These are phyloP conservation scores for Hortaea sp. DNA, from an alignment of 2,329 filamentous ascomycete species.

Conservation along the genomic window DNA sequence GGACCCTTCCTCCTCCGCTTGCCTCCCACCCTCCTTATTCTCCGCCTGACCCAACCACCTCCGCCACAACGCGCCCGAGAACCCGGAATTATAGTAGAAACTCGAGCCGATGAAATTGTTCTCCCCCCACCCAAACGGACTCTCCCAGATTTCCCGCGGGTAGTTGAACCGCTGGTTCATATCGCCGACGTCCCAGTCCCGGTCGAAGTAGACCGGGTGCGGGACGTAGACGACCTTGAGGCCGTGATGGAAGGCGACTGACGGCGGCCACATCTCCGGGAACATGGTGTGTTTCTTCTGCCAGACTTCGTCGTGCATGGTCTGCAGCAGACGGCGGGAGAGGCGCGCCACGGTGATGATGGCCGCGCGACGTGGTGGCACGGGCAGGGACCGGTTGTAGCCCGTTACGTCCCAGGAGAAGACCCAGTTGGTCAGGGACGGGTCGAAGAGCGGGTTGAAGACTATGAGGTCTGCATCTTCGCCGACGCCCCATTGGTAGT, in stretches of 20 bases:
- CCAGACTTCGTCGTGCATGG: constrained; percentile 69
- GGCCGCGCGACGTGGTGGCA: constrained; percentile 62
- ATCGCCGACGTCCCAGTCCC: constrained; percentile 50
- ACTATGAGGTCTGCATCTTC: constrained; percentile 66
- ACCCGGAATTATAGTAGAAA: constrained; percentile 43
- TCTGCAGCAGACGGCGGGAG: constrained; percentile 59
- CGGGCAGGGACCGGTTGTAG: constrained; percentile 44
- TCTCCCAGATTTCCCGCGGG: constrained; percentile 34
- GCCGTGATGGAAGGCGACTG: constrained; percentile 64
- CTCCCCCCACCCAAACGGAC: constrained; percentile 42
- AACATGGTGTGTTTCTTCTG: constrained; percentile 62
- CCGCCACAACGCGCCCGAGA: constrained; percentile 38
- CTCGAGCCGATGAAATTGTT: constrained; percentile 41
- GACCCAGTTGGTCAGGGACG: constrained; percentile 62
- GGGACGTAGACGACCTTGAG: constrained; percentile 70
- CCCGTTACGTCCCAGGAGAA: constrained; percentile 59
- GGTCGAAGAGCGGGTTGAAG: constrained; percentile 71
- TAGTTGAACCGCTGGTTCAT: constrained; percentile 41
- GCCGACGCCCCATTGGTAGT: constrained; percentile 66
- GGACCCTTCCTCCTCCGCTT: constrained; percentile 26
- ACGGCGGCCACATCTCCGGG: constrained; percentile 70
- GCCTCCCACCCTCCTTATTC: constrained; percentile 29
- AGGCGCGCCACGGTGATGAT: constrained; percentile 68
- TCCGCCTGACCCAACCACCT: constrained; percentile 40
- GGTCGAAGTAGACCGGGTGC: constrained; percentile 70